A percentile compares a stretch with the other conserved stretches of the same genome.
phyloP scores from a whole-genome alignment of 2,329 filamentous ascomycete genomes.

The Cylindrodendrum hubeiense region DNA sequence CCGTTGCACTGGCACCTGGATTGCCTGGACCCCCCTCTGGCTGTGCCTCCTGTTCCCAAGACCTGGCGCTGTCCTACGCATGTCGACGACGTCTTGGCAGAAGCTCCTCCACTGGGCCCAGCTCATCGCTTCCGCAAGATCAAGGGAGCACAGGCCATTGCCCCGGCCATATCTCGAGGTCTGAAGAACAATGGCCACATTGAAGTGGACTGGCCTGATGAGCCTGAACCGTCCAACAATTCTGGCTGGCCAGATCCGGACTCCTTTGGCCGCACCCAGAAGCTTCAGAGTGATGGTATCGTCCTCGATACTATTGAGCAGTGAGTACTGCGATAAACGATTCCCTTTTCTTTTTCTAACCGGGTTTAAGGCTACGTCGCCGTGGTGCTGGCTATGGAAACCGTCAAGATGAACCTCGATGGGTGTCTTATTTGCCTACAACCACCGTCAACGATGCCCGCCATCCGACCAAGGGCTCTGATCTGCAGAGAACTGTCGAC shows the following conservation, averaged over 20 bases:
- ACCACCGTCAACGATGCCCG: slow-evolving; percentile 34
- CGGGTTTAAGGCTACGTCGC: slow-evolving; percentile 49
- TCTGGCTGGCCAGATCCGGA: slow-evolving; percentile 68
- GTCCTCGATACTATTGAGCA: slow-evolving; percentile 79
- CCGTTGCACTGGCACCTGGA: slow-evolving; percentile 90
- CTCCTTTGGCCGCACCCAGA: slow-evolving; percentile 74
- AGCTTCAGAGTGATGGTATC: slow-evolving; percentile 73
- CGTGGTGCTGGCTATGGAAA: slow-evolving; percentile 54
- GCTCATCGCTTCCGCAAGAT: slow-evolving; percentile 73
- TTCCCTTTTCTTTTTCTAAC: slow-evolving; percentile 25
- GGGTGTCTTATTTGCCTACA: slow-evolving; percentile 44
- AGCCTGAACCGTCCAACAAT: slow-evolving; percentile 67
- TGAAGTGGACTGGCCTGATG: slow-evolving; percentile 73
- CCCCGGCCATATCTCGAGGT: slow-evolving; percentile 70
- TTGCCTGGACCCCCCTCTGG: slow-evolving; percentile 87
- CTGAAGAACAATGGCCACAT: slow-evolving; percentile 78
- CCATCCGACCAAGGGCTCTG: slow-evolving; percentile 48
- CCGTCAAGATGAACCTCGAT: slow-evolving; percentile 46
- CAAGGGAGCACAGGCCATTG: slow-evolving; percentile 65
- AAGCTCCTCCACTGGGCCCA: slow-evolving; percentile 69
- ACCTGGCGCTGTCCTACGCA: slow-evolving; percentile 94
- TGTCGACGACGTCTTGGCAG: slow-evolving; percentile 78
- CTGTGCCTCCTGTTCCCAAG: slow-evolving; percentile 80
- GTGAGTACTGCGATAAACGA: slow-evolving; percentile 54
- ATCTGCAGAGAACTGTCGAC: slow-evolving; percentile 61